Conservation (phyloP, 2,329 filamentous ascomycete genomes). For the Ceratocystis huliohia region DNA sequence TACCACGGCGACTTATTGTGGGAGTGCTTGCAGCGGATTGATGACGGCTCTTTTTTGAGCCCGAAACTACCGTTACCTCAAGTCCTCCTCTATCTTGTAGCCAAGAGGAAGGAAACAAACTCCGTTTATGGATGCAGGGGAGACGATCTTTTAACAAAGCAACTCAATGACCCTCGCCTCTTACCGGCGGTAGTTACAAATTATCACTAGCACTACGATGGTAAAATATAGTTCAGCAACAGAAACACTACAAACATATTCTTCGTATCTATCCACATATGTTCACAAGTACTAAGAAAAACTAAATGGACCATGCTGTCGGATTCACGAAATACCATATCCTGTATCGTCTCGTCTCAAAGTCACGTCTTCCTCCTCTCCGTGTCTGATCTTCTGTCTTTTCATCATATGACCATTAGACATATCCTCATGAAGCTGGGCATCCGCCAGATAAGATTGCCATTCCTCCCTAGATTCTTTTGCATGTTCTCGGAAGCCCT, state of each 20-base stretch:
- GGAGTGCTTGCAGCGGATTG: conserved; percentile 45
- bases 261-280: background rate
- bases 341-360: too few species aligned
- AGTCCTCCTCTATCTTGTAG: conserved; percentile 63
- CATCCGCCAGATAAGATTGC: background rate
- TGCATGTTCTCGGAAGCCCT: conserved; percentile 19
- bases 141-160: conserved; percentile 33
- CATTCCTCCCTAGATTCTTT: conserved; percentile 6
- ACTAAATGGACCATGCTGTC: too few species aligned
- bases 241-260: background rate
- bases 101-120: conserved; percentile 43
- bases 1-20: conserved; percentile 59
- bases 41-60: conserved; percentile 17
- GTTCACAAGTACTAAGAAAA: background rate
- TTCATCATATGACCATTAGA: background rate
- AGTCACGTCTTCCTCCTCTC: conserved; percentile 24
- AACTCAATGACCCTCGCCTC: conserved; percentile 51
- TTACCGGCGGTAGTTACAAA: conserved; percentile 63
- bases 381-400: background rate
- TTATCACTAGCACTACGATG: background rate
- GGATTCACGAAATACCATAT: too few species aligned
- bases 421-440: background rate
- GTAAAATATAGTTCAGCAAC: background rate
- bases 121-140: conserved; percentile 61
- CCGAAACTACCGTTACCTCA: conserved; percentile 35